Base-by-base conservation (phyloP, 768 basidiomycete genomes). In the Leccinum rimulosum region DNA sequence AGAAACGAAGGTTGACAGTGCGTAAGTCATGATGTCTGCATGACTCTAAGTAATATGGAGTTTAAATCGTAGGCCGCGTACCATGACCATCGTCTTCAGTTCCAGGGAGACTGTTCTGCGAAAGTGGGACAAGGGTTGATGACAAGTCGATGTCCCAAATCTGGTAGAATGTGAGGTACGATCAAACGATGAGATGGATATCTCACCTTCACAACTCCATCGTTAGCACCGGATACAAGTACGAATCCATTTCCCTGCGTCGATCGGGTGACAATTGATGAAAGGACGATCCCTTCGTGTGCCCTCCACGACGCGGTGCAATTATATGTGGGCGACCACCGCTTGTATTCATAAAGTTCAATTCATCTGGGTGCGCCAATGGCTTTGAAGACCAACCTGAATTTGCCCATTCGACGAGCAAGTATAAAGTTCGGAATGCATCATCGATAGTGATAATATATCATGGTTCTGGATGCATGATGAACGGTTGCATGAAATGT, bases 301-400 rank as follows among this genome's bases (percentile, higher is more conserved):
- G 84, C 94, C 40, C 76, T 72, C 90, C 94, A 98, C 0, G 86
- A 86, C 0, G 89, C 88, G 0, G 84, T 89, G 65, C 90, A 90
- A 61, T 95, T 87, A 66, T 97, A 98, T 1, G 88, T 84, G 1
- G 86, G 79, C 27, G 92, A 93, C 81, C 89, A 94, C 30, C 91
- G 81, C 86, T 95, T 65, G 9, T 31, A 53, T 50, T 2, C 25
- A 50, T 9, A 17, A 33, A 19, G 17, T 14, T 58, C 22, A 55
- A 57, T 53, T 25, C 33, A 55, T 4, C 25, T 40, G 2, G 19
- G 47, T 50, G 15, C n/a, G 28, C 7, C 22, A 8, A 49, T 28
- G 19, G 15, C 11, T 15, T 57, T 17, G 3, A 51, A 49, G 14
- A 61, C 66, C 33, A 57, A 91, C 90, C 78, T 91, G 84, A 36